Percentiles rank a stretch among this genome's conserved stretches.
phyloP scores from a whole-genome alignment of 192 early-diverging fungal genomes.

The Coemansia sp. region DNA sequence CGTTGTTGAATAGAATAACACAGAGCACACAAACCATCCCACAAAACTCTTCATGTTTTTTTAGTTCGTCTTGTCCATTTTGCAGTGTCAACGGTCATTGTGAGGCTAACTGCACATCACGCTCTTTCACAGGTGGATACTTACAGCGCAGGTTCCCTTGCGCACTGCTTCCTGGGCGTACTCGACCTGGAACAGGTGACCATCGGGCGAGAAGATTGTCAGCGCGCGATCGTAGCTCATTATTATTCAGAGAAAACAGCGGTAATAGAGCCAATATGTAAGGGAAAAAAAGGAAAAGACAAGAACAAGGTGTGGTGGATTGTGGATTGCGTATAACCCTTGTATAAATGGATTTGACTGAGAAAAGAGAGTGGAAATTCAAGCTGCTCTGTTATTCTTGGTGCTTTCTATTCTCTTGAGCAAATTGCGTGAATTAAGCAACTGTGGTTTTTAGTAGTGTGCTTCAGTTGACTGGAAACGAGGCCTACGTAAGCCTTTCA shows the following conservation, averaged over 20 bases:
- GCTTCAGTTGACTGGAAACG: no score
- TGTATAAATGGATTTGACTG: neutral
- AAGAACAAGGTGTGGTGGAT: neutral
- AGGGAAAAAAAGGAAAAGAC: neutral
- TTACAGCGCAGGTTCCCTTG: conserved; percentile 96
- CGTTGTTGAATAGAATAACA: neutral
- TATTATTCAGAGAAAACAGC: conserved; percentile 5
- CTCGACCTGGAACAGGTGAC: conserved; percentile 99
- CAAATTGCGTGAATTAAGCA: neutral
- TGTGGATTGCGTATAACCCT: neutral
- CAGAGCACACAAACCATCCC: neutral
- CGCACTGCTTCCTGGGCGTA: conserved; percentile 97
- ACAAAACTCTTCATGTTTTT: neutral
- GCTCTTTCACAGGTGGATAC: conserved; percentile 21
- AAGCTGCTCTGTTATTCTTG: neutral
- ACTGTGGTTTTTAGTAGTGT: neutral
- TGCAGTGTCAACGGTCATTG: neutral
- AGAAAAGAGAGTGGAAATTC: neutral
- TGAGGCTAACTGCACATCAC: neutral
- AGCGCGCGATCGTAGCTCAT: conserved; percentile 79
- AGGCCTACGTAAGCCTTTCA: neutral
- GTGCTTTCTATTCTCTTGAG: no score
- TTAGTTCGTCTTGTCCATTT: neutral
- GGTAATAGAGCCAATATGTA: neutral
- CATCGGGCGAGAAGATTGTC: conserved; percentile 98